Percentiles rank a stretch among this genome's conserved stretches.
Evolutionary conservation across 2,329 filamentous ascomycete genomes (phyloP).

Genomic region (Graphiopsis chlorocephala): DNA sequence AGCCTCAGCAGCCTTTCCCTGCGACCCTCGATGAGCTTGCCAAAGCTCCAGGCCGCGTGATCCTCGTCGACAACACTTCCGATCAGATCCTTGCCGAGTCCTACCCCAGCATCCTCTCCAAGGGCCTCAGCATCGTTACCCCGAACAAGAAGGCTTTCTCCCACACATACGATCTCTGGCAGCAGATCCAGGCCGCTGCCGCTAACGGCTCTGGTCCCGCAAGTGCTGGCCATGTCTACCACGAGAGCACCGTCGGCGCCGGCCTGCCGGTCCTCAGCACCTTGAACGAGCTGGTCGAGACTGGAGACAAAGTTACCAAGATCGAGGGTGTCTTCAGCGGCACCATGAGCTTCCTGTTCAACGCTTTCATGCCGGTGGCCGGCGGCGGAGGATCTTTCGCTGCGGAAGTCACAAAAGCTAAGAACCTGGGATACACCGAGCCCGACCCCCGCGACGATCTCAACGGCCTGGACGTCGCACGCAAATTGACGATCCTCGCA

Average conservation of each 20-base stretch:
- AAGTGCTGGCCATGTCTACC: conserved; percentile 74
- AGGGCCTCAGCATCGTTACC: conserved; percentile 86
- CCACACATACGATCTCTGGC: conserved; percentile 75
- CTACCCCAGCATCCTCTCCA: conserved; percentile 77
- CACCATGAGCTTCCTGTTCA: conserved; percentile 98
- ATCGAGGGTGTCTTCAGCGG: conserved; percentile 98
- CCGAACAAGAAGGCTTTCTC: conserved; percentile 99
- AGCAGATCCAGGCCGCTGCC: conserved; percentile 77
- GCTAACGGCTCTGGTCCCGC: conserved; percentile 53
- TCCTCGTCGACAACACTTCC: conserved; percentile 95
- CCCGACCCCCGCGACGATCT: conserved; percentile 83
- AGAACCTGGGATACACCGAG: conserved; percentile 88
- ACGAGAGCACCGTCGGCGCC: conserved; percentile 91
- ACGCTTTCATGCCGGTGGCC: conserved; percentile 83
- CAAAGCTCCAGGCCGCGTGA: conserved; percentile 70
- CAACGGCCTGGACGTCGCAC: conserved; percentile 86
- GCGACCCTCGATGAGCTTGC: conserved; percentile 75
- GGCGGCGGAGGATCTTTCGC: conserved; percentile 81
- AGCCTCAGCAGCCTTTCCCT: conserved; percentile 58
- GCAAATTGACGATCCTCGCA: conserved; percentile 92
- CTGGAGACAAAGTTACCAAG: conserved; percentile 84
- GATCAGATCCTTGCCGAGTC: conserved; percentile 78
- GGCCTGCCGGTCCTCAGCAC: conserved; percentile 92
- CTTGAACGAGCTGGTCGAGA: conserved; percentile 88
- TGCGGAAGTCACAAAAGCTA: conserved; percentile 86